These are phyloP conservation scores for Penicillium capsulatum DNA, from an alignment of 2,329 filamentous ascomycete species.

Conservation along the genomic window DNA sequence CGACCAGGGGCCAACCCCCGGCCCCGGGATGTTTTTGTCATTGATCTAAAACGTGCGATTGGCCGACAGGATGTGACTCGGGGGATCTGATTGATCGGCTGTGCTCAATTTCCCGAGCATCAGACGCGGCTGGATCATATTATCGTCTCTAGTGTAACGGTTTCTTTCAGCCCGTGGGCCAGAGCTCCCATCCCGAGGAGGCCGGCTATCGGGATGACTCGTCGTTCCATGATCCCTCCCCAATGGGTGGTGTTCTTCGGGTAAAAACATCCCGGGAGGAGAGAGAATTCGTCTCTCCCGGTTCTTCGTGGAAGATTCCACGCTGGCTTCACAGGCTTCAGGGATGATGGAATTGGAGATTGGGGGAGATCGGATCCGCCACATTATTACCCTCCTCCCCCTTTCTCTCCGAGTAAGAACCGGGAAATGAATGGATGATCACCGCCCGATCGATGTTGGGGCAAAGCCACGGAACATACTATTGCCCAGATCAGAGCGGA, in stretches of 20 bases:
- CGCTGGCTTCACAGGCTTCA: too few relatives aligned
- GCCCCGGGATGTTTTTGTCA: slow-evolving; percentile 1
- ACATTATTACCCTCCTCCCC: too few relatives aligned
- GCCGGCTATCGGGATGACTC: not conserved
- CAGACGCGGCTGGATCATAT: not conserved
- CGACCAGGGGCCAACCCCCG: not conserved
- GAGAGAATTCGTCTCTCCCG: too few relatives aligned
- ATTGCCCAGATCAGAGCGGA: too few relatives aligned
- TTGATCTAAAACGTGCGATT: not conserved
- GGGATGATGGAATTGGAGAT: too few relatives aligned
- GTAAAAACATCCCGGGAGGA: too few relatives aligned
- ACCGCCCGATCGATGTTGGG: too few relatives aligned
- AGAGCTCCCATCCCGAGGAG: not conserved
- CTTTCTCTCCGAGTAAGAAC: not conserved
- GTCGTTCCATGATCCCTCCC: not conserved
- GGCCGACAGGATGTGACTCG: not conserved
- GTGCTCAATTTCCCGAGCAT: not conserved
- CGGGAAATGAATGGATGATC: too few relatives aligned
- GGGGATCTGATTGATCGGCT: not conserved
- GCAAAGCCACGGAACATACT: too few relatives aligned
- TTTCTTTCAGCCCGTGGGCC: not conserved
- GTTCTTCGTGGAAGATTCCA: too few relatives aligned
- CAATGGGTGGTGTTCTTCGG: too few relatives aligned
- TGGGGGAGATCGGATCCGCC: too few relatives aligned
- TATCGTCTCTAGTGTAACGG: not conserved